Percentiles rank a stretch among this genome's conserved stretches.
These are phyloP conservation scores for Aspergillus terreus DNA, from an alignment of 2,329 filamentous ascomycete genomes.

Conservation along the genomic window DNA sequence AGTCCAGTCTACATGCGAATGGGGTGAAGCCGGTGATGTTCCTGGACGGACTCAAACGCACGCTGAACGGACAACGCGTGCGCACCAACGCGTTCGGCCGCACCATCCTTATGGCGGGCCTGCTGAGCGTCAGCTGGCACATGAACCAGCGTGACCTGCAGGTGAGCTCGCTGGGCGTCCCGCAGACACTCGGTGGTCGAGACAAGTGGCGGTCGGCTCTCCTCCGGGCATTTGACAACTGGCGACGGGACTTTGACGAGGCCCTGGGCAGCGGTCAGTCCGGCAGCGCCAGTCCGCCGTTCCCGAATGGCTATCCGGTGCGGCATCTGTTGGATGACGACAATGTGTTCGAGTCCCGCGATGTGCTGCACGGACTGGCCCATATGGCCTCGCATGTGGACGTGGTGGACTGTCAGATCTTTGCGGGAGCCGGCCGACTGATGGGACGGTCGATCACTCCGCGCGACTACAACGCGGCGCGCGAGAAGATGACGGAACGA, in stretches of 20 bases:
- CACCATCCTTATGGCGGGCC: slow-evolving; percentile 87
- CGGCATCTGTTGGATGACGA: slow-evolving; percentile 52
- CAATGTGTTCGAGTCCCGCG: slow-evolving; percentile 80
- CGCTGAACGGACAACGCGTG: slow-evolving; percentile 78
- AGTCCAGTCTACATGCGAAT: slow-evolving; percentile 73
- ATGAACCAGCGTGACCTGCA: slow-evolving; percentile 96
- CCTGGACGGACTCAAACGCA: slow-evolving; percentile 85
- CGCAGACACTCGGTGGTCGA: slow-evolving; percentile 74
- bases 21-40: slow-evolving; percentile 84
- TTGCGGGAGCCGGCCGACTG: slow-evolving; percentile 79
- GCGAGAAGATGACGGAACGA: slow-evolving; percentile 76
- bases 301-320: slow-evolving; percentile 18
- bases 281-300: slow-evolving; percentile 21
- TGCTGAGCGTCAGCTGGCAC: slow-evolving; percentile 93
- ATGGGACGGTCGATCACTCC: slow-evolving; percentile 80
- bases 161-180: slow-evolving; percentile 79
- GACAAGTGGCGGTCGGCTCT: slow-evolving; percentile 88
- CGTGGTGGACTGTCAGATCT: slow-evolving; percentile 96
- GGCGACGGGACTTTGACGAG: slow-evolving; percentile 89
- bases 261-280: slow-evolving; percentile 56
- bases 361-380: slow-evolving; percentile 85
- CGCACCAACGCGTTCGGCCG: slow-evolving; percentile 91
- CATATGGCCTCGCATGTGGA: slow-evolving; percentile 99
- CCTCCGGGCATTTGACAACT: slow-evolving; percentile 85
- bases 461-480: slow-evolving; percentile 74